Evolutionary conservation across 352 stramenopile species (phyloP).

Genomic region (Ochromonadaceae sp.): DNA sequence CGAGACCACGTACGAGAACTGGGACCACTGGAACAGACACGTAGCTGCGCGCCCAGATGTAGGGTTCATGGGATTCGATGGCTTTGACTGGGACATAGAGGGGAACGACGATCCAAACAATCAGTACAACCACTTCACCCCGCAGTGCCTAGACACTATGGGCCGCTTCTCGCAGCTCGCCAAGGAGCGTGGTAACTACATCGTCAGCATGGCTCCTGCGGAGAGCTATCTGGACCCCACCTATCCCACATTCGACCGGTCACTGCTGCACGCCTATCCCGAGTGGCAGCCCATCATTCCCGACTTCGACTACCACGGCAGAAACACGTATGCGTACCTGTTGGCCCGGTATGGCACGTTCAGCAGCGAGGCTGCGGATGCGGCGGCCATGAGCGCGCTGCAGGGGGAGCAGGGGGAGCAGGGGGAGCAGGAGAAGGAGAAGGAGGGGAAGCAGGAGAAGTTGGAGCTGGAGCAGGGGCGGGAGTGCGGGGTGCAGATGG

Average conservation of each 20-base stretch:
- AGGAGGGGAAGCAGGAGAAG: too few species aligned
- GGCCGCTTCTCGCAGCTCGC: neutral
- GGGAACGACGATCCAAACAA: neutral
- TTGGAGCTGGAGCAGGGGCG: too few species aligned
- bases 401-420: too few species aligned
- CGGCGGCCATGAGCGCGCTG: neutral
- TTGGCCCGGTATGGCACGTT: neutral
- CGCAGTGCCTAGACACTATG: neutral
- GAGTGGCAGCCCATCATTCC: neutral
- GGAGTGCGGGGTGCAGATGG: too few species aligned
- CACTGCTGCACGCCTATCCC: neutral
- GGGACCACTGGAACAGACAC: neutral
- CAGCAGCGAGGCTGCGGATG: neutral
- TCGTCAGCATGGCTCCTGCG: slow-evolving; percentile 14
- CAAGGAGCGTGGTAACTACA: slow-evolving; percentile 1
- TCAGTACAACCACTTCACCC: neutral
- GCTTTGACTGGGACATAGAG: slow-evolving; percentile 19
- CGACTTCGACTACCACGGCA: slow-evolving; percentile 2
- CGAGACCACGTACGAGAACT: neutral
- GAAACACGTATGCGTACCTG: slow-evolving; percentile 11
- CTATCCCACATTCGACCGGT: neutral
- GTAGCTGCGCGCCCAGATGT: neutral
- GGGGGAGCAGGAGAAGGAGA: too few species aligned
- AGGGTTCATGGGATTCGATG: slow-evolving; percentile 15
- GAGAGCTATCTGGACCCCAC: slow-evolving; percentile 15